phyloP scores from a whole-genome alignment of 176 grass and related monocot genomes.

The Phoenix dactylifera region DNA sequence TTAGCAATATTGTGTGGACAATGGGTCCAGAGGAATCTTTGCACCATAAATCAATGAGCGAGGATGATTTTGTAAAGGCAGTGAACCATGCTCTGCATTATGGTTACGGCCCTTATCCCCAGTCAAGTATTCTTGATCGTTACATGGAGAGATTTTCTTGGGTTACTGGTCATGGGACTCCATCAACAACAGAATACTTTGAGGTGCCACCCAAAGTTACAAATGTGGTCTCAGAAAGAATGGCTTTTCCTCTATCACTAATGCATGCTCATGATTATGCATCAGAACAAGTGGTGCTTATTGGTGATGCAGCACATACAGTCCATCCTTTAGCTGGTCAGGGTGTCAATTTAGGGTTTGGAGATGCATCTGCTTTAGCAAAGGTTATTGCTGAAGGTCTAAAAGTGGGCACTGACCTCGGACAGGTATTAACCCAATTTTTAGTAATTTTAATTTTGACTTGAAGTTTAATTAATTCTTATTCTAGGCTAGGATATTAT shows the following conservation, averaged over 20 bases:
- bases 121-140: constrained; percentile 34
- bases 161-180: constrained; percentile 25
- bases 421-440: constrained; percentile 43
- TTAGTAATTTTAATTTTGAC: too few species aligned
- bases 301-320: constrained; percentile 90
- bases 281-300: constrained; percentile 51
- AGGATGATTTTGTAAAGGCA: constrained; percentile 64
- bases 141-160: constrained; percentile 60
- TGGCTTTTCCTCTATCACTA: constrained; percentile 71
- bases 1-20: constrained; percentile 99
- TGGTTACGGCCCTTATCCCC: constrained; percentile 66
- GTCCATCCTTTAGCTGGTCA: constrained; percentile 88
- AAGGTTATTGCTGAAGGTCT: constrained; percentile 65
- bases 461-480: too few species aligned
- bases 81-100: constrained; percentile 74
- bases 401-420: constrained; percentile 50
- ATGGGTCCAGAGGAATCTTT: constrained; percentile 66
- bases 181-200: constrained; percentile 72
- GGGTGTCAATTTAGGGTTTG: constrained; percentile 91
- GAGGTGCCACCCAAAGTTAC: constrained; percentile 68
- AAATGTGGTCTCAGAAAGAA: constrained; percentile 54
- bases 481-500: too few species aligned
- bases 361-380: constrained; percentile 62
- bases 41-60: constrained; percentile 53
- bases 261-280: constrained; percentile 78